These are phyloP conservation scores for Wickerhamomyces bisporus DNA, from an alignment of 805 yeast genomes.

Conservation along the genomic window DNA sequence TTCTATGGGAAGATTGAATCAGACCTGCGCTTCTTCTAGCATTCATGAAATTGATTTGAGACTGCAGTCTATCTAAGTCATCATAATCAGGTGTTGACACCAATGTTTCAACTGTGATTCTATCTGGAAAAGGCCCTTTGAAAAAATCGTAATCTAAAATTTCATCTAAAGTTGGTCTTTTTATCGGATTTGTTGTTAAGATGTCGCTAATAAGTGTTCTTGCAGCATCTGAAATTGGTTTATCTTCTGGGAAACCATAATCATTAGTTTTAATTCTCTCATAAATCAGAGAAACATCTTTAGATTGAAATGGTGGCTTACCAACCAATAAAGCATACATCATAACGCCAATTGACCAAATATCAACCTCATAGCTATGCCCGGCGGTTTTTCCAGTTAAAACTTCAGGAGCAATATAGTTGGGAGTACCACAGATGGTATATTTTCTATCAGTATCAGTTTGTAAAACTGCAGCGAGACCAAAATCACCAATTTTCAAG, in stretches of 20 bases:
- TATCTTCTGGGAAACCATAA: conserved; percentile 70
- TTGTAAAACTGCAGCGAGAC: conserved; percentile 92
- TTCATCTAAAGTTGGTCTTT: conserved; percentile 76
- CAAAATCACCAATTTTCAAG: conserved; percentile 95
- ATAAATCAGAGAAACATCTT: conserved; percentile 87
- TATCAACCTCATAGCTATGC: conserved; percentile 91
- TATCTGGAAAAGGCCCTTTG: conserved; percentile 76
- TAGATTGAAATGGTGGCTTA: conserved; percentile 96
- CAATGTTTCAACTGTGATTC: conserved; percentile 57
- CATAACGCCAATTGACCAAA: conserved; percentile 98
- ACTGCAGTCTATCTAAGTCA: conserved; percentile 52
- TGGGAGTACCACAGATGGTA: conserved; percentile 98
- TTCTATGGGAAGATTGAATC: conserved; percentile 39
- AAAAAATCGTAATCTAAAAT: conserved; percentile 85
- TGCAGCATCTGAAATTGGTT: conserved; percentile 65
- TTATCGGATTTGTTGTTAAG: conserved; percentile 69
- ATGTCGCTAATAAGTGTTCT: conserved; percentile 65
- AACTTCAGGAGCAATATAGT: conserved; percentile 97
- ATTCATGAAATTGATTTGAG: conserved; percentile 59
- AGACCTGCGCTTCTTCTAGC: conserved; percentile 65
- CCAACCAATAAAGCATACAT: conserved; percentile 88
- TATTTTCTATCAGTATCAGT: conserved; percentile 69
- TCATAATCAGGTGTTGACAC: conserved; percentile 56
- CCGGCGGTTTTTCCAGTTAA: conserved; percentile 83
- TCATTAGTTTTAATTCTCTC: conserved; percentile 85